These are phyloP conservation scores for Penicillium nucicola DNA, from an alignment of 495 filamentous ascomycete genomes.

Conservation along the genomic window DNA sequence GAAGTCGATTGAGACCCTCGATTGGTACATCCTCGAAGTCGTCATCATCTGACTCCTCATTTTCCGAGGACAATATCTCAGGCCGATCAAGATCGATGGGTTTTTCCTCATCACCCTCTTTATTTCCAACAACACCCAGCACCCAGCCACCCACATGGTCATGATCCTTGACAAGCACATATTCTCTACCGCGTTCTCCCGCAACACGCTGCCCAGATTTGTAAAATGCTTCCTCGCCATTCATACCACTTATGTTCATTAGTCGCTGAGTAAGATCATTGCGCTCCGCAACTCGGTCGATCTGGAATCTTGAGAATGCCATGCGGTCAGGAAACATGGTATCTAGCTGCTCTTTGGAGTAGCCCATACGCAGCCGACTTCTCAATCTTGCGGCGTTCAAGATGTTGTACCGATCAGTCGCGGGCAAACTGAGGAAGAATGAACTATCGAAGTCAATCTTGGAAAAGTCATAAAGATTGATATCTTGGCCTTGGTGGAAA, in stretches of 20 bases:
- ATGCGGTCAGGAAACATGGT: conserved; percentile 97
- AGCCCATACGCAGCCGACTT: conserved; percentile 86
- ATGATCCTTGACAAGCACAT: conserved; percentile 92
- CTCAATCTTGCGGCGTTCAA: conserved; percentile 86
- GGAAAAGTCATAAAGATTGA: conserved; percentile 96
- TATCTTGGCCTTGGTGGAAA: conserved; percentile 89
- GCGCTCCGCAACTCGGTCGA: conserved; percentile 84
- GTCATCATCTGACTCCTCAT: conserved; percentile 56
- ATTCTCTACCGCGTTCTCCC: conserved; percentile 87
- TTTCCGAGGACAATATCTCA: conserved; percentile 45
- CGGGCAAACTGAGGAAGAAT: conserved; percentile 87
- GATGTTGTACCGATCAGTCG: conserved; percentile 93
- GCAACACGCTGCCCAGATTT: conserved; percentile 70
- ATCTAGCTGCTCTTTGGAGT: conserved; percentile 93
- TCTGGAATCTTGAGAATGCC: conserved; percentile 94
- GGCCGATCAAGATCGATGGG: conserved; percentile 84
- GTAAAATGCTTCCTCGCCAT: conserved; percentile 63
- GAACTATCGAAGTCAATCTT: conserved; percentile 96
- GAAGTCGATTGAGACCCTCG: conserved; percentile 86
- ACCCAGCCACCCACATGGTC: conserved; percentile 97
- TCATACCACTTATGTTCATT: conserved; percentile 93
- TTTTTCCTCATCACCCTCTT: conserved; percentile 68
- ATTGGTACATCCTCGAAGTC: conserved; percentile 95
- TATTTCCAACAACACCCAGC: conserved; percentile 86
- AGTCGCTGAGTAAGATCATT: conserved; percentile 94